These are phyloP conservation scores for Podaxis rugospora DNA, from an alignment of 768 basidiomycete genomes.

Conservation along the genomic window DNA sequence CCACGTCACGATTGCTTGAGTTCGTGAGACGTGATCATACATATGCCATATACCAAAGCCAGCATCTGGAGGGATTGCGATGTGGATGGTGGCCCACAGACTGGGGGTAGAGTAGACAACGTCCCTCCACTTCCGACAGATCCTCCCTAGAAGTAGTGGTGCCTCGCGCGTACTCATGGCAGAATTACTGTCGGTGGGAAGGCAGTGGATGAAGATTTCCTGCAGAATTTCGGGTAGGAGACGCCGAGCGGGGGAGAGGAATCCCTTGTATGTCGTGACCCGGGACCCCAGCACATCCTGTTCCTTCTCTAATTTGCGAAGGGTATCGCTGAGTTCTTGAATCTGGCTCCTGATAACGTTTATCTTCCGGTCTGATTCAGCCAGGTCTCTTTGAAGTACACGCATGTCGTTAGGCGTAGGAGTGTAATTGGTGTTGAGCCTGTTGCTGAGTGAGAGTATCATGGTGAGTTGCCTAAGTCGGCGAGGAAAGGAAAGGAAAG, in stretches of 20 bases:
- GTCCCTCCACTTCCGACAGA: constrained; percentile 16
- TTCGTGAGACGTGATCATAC: background rate
- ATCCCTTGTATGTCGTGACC: background rate
- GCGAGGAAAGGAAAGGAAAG: too few species aligned
- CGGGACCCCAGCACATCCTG: background rate
- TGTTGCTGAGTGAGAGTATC: background rate
- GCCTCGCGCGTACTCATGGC: constrained; percentile 14
- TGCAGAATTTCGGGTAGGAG: constrained; percentile 14
- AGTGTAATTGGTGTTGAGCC: constrained; percentile 6
- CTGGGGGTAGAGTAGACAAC: constrained; percentile 11
- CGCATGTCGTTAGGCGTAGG: background rate
- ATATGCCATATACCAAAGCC: background rate
- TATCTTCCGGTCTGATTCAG: background rate
- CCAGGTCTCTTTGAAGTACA: background rate
- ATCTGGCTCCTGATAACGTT: background rate
- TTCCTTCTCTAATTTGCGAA: background rate
- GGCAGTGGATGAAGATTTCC: constrained; percentile 15
- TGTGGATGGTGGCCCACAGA: constrained; percentile 16
- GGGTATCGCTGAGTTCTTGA: background rate
- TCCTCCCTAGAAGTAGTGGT: constrained; percentile 14
- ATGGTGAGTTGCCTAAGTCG: background rate
- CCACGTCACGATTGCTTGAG: constrained; percentile 3
- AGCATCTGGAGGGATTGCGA: constrained; percentile 11
- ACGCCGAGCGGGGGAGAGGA: constrained; percentile 13
- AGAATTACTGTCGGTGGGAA: constrained; percentile 15